phyloP scores from a whole-genome alignment of 1,284 basidiomycete species.

The Cutaneotrichosporon sp. region DNA sequence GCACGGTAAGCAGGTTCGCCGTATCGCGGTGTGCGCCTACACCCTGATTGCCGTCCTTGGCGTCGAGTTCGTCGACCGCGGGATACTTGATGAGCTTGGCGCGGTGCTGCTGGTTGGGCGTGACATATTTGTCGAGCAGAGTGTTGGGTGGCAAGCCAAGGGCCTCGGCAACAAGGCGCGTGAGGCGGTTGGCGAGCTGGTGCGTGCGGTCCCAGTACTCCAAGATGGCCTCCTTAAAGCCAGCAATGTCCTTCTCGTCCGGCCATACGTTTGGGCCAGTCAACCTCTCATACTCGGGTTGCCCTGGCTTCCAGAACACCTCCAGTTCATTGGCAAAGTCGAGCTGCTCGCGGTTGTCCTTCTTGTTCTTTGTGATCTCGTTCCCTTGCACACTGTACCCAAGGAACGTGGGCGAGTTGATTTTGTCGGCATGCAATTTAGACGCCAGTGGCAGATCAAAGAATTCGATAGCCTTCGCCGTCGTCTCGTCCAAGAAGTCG shows the following conservation, averaged over 20 bases:
- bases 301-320: slow-evolving; percentile 11
- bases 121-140: slow-evolving; percentile 11
- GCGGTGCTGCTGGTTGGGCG: slow-evolving; percentile 16
- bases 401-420: slow-evolving; percentile 19
- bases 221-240: slow-evolving; percentile 9
- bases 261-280: slow-evolving; percentile 18
- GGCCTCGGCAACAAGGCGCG: slow-evolving; percentile 10
- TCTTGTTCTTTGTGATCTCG: slow-evolving; percentile 22
- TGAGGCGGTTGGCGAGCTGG: slow-evolving; percentile 12
- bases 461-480: slow-evolving; percentile 12
- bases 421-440: slow-evolving; percentile 34
- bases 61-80: slow-evolving; percentile 12
- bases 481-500: slow-evolving; percentile 8
- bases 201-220: slow-evolving; percentile 7
- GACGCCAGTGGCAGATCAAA: slow-evolving; percentile 32
- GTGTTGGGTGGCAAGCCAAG: slow-evolving; percentile 12
- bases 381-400: slow-evolving; percentile 19
- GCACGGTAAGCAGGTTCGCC: slow-evolving; percentile 59
- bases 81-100: slow-evolving; percentile 22
- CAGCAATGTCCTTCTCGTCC: slow-evolving; percentile 3
- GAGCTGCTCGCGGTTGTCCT: slow-evolving; percentile 22
- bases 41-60: slow-evolving; percentile 17
- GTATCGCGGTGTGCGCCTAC: slow-evolving; percentile 22
- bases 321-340: slow-evolving; percentile 22
- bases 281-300: slow-evolving; percentile 14